Evolutionary conservation across 2,329 filamentous ascomycete genomes (phyloP).

Genomic region (Pseudocercospora vitis): DNA sequence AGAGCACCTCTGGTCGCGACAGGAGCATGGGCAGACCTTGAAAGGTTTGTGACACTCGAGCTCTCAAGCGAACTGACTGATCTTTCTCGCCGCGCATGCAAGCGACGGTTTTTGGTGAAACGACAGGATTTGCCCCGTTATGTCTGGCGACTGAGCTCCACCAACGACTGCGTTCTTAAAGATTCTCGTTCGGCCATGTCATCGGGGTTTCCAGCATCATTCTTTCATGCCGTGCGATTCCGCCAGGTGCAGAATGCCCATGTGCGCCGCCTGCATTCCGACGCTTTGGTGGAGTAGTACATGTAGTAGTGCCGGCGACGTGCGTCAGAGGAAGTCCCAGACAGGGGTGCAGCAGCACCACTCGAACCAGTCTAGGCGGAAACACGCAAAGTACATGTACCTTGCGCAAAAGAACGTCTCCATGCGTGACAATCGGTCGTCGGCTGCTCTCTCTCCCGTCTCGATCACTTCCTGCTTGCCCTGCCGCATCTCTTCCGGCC

Average conservation of each 20-base stretch:
- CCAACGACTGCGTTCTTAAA: neutral
- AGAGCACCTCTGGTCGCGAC: constrained; percentile 23
- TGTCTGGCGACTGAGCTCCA: neutral
- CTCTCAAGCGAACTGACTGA: constrained; percentile 16
- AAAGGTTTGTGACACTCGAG: constrained; percentile 22
- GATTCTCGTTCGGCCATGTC: constrained; percentile 3
- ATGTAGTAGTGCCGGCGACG: no score
- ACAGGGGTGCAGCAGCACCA: neutral
- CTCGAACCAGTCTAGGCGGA: neutral
- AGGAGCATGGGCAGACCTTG: constrained; percentile 22
- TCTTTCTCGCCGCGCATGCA: constrained; percentile 27
- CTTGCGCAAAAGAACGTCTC: neutral
- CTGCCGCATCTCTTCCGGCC: neutral
- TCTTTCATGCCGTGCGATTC: neutral
- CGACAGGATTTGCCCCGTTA: constrained; percentile 8
- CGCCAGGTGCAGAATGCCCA: constrained; percentile 1
- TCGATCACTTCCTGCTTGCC: neutral
- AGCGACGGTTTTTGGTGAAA: constrained; percentile 21
- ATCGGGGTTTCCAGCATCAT: neutral
- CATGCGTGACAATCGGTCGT: neutral
- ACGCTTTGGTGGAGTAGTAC: neutral
- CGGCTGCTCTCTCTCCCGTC: neutral
- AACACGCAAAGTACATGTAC: neutral
- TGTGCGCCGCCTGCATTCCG: neutral
- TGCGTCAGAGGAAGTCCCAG: neutral